Conservation (phyloP, 1,139 yeast genomes). For the Yamadazyma conglobata region DNA sequence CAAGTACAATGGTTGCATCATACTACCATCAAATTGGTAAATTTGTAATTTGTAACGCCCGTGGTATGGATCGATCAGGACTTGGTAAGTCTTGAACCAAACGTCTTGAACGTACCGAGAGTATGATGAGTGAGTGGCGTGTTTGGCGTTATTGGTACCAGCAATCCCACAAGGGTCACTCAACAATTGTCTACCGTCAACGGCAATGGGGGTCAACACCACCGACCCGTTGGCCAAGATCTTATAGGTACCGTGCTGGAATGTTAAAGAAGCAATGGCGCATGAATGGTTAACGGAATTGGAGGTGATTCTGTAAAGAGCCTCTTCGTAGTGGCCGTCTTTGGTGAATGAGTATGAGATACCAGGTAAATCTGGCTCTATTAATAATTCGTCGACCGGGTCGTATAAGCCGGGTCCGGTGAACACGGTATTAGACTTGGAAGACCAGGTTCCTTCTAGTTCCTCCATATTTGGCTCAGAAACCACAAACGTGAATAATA, state of each 20-base stretch:
- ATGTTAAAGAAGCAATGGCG: constrained; percentile 76
- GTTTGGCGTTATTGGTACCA: constrained; percentile 24
- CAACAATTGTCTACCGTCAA: constrained; percentile 89
- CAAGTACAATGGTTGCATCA: constrained; percentile 82
- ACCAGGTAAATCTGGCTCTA: constrained; percentile 95
- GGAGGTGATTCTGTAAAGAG: constrained; percentile 71
- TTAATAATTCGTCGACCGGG: constrained; percentile 88
- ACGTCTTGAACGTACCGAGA: constrained; percentile 69
- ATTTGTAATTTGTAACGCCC: constrained; percentile 77
- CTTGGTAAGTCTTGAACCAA: constrained; percentile 53
- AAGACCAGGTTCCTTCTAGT: constrained; percentile 89
- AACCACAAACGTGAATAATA: constrained; percentile 6
- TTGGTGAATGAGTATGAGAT: constrained; percentile 86
- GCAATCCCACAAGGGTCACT: constrained; percentile 75
- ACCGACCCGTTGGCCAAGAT: constrained; percentile 64
- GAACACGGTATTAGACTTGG: constrained; percentile 89
- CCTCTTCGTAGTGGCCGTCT: constrained; percentile 90
- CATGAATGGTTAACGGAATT: constrained; percentile 77
- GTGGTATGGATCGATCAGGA: constrained; percentile 70
- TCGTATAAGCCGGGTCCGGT: constrained; percentile 97
- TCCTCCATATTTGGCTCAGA: constrained; percentile 33
- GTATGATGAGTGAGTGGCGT: constrained; percentile 46
- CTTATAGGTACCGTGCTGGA: constrained; percentile 84
- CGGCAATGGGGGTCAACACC: constrained; percentile 66
- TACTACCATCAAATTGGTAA: constrained; percentile 77